Evolutionary conservation across 176 grass and related monocot species (phyloP).

Genomic region (Poa pratensis): DNA sequence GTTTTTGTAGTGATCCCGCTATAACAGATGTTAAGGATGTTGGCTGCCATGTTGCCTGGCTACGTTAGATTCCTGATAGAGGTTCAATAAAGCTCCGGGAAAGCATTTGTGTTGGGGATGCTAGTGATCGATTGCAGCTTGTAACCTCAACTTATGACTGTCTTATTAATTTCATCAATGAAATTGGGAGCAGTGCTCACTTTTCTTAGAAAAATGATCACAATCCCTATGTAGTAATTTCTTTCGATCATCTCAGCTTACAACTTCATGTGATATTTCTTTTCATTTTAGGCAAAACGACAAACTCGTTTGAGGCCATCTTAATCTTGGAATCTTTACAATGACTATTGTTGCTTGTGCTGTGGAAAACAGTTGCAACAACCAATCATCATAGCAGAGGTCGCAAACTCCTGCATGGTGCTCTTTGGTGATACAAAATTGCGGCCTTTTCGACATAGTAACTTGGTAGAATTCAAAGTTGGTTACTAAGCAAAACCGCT

Average conservation of each 20-base stretch:
- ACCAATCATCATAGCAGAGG: not conserved
- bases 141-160: no score
- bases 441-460: not conserved
- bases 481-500: not conserved
- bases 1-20: no score
- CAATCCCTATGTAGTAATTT: constrained; percentile 33
- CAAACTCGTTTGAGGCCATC: constrained; percentile 50
- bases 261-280: constrained; percentile 21
- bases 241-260: not conserved
- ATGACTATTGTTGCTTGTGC: not conserved
- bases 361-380: no score
- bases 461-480: constrained; percentile 9
- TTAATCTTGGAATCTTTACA: constrained; percentile 24
- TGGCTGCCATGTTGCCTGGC: no score
- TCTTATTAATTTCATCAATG: no score
- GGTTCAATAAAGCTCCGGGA: no score
- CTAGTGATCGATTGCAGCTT: no score
- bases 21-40: no score
- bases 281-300: constrained; percentile 53
- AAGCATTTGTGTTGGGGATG: no score
- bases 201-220: not conserved
- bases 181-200: no score
- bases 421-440: not conserved
- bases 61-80: no score
- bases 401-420: not conserved